phyloP scores from a whole-genome alignment of 2,329 filamentous ascomycete species.

The Xylariaceae sp. region DNA sequence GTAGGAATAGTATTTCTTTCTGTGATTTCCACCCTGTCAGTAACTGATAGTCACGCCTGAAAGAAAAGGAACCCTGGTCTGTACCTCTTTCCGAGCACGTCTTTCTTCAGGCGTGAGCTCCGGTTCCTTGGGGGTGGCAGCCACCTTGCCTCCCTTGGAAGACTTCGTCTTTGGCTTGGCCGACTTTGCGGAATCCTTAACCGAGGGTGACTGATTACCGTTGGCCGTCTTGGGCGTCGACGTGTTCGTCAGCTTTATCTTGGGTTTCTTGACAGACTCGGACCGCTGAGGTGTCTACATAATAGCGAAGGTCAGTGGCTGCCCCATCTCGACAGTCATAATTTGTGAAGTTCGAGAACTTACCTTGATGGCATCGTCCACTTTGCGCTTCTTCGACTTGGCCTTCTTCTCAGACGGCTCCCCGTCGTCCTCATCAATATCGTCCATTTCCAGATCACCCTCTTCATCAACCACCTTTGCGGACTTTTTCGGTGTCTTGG shows the following conservation, averaged over 20 bases:
- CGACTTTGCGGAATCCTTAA: slow-evolving; percentile 43
- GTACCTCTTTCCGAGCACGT: slow-evolving; percentile 53
- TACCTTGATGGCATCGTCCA: slow-evolving; percentile 69
- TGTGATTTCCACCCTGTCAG: slow-evolving; percentile 36
- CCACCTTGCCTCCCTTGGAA: slow-evolving; percentile 40
- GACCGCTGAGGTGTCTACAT: slow-evolving; percentile 50
- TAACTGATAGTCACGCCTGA: background rate
- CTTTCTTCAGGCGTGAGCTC: slow-evolving; percentile 55
- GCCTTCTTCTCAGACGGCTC: slow-evolving; percentile 36
- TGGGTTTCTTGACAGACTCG: slow-evolving; percentile 62
- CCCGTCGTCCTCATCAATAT: slow-evolving; percentile 49
- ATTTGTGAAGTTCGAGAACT: slow-evolving; percentile 24
- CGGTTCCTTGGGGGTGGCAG: slow-evolving; percentile 45
- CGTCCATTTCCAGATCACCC: slow-evolving; percentile 57
- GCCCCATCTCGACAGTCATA: background rate
- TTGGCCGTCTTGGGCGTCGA: slow-evolving; percentile 66
- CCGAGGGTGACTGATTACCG: slow-evolving; percentile 43
- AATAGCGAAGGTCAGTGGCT: slow-evolving; percentile 2
- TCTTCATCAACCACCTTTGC: slow-evolving; percentile 48
- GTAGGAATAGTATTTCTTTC: slow-evolving; percentile 83
- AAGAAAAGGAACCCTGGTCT: slow-evolving; percentile 16
- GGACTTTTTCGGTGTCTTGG: slow-evolving; percentile 35
- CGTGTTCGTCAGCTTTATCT: slow-evolving; percentile 59
- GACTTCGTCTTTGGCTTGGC: slow-evolving; percentile 53
- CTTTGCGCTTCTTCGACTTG: slow-evolving; percentile 81